These are phyloP conservation scores for Ceratorhiza oryzae-sativae DNA, from an alignment of 1,284 basidiomycete species.

Conservation along the genomic window DNA sequence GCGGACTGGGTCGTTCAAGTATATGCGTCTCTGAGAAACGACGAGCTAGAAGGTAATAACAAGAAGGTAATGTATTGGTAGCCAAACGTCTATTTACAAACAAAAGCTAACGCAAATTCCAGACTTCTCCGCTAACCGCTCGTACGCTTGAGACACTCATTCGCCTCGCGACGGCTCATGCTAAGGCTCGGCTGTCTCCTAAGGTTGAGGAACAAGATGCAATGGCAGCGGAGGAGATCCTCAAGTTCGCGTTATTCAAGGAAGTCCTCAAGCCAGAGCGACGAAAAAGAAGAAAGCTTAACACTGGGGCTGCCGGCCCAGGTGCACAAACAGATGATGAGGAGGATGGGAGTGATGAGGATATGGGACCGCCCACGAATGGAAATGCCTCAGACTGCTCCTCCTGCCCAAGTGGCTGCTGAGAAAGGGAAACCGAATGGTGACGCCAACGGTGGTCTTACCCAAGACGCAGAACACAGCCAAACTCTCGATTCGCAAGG, in stretches of 20 bases:
- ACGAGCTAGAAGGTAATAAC: slow-evolving; percentile 88
- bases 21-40: slow-evolving; percentile 92
- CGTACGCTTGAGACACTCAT: slow-evolving; percentile 99
- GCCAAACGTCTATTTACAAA: neutral
- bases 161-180: slow-evolving; percentile 96
- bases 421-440: slow-evolving; percentile 44
- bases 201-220: slow-evolving; percentile 91
- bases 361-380: slow-evolving; percentile 59
- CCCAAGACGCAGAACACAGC: slow-evolving; percentile 42
- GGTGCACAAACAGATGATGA: slow-evolving; percentile 52
- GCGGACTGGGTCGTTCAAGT: slow-evolving; percentile 94
- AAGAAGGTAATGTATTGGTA: slow-evolving; percentile 67
- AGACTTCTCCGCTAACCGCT: slow-evolving; percentile 97
- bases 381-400: slow-evolving; percentile 54
- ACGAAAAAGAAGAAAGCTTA: slow-evolving; percentile 82
- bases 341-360: slow-evolving; percentile 61
- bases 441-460: slow-evolving; percentile 46
- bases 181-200: slow-evolving; percentile 89
- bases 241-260: slow-evolving; percentile 97
- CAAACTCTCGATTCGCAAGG: slow-evolving; percentile 31
- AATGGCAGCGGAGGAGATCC: slow-evolving; percentile 89
- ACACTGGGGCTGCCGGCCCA: slow-evolving; percentile 61
- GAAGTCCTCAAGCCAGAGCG: slow-evolving; percentile 87
- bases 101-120: slow-evolving; percentile 20
- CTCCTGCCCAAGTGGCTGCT: neutral